These are phyloP conservation scores for Parmelia sp. DNA, from an alignment of 495 filamentous ascomycete species.

Conservation along the genomic window DNA sequence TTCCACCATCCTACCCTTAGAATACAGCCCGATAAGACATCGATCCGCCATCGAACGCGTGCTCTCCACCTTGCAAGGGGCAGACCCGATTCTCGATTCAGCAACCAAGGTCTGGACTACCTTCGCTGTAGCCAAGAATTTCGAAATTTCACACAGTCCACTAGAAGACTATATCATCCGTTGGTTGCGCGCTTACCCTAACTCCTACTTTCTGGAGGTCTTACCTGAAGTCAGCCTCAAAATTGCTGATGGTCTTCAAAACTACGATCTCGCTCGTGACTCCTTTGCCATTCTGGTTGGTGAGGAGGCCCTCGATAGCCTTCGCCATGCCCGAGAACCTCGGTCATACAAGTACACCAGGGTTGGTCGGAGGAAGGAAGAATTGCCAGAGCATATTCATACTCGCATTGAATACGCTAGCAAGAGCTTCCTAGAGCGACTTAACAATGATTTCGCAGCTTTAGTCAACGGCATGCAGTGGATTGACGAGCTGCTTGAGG, in stretches of 20 bases:
- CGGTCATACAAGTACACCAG: slow-evolving; percentile 17
- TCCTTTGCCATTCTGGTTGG: slow-evolving; percentile 45
- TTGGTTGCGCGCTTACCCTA: slow-evolving; percentile 43
- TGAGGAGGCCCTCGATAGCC: slow-evolving; percentile 39
- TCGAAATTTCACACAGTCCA: slow-evolving; percentile 42
- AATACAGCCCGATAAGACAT: slow-evolving; percentile 58
- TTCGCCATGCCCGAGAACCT: slow-evolving; percentile 21
- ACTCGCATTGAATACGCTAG: slow-evolving; percentile 49
- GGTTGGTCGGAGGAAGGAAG: slow-evolving; percentile 33
- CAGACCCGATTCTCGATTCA: slow-evolving; percentile 50
- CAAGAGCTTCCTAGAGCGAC: slow-evolving; percentile 37
- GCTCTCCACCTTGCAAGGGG: slow-evolving; percentile 44
- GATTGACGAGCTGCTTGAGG: slow-evolving; percentile 33
- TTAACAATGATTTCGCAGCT: slow-evolving; percentile 33
- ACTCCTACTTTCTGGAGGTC: slow-evolving; percentile 41
- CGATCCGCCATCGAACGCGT: slow-evolving; percentile 54
- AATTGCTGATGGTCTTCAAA: slow-evolving; percentile 41
- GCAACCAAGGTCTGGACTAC: slow-evolving; percentile 60
- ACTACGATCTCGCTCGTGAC: slow-evolving; percentile 35
- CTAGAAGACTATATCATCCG: slow-evolving; percentile 35
- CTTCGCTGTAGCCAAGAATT: slow-evolving; percentile 51
- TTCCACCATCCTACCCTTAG: slow-evolving; percentile 24
- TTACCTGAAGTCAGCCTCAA: slow-evolving; percentile 43
- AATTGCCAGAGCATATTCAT: slow-evolving; percentile 38
- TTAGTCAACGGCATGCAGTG: slow-evolving; percentile 39